phyloP scores from a whole-genome alignment of 495 filamentous ascomycete genomes.

The Staphylotrichum longicolle region DNA sequence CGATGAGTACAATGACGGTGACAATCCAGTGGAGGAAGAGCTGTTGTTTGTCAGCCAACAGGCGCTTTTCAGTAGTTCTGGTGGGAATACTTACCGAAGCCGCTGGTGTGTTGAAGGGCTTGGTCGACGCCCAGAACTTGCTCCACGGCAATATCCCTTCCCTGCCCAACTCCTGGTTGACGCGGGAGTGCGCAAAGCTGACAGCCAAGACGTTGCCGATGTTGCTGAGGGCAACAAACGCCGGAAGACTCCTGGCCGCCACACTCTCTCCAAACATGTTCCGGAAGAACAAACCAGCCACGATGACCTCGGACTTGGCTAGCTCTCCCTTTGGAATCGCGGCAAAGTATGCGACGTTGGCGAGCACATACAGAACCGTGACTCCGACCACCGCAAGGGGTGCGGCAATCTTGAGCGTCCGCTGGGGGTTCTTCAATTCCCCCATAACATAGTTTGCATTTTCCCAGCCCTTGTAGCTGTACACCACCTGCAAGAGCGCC shows the following conservation, averaged over 20 bases:
- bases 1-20: slow-evolving; percentile 48
- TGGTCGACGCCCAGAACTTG: slow-evolving; percentile 45
- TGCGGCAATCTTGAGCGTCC: slow-evolving; percentile 60
- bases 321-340: slow-evolving; percentile 49
- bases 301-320: slow-evolving; percentile 48
- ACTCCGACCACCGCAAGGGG: slow-evolving; percentile 57
- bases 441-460: slow-evolving; percentile 55
- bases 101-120: slow-evolving; percentile 40
- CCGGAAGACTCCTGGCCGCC: slow-evolving; percentile 49
- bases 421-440: slow-evolving; percentile 59
- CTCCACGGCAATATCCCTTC: slow-evolving; percentile 65
- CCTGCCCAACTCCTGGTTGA: slow-evolving; percentile 67
- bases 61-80: not conserved
- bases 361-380: slow-evolving; percentile 59
- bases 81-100: slow-evolving; percentile 37
- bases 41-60: slow-evolving; percentile 15
- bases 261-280: slow-evolving; percentile 44
- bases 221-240: slow-evolving; percentile 61
- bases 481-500: slow-evolving; percentile 49
- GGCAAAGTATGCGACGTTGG: slow-evolving; percentile 62
- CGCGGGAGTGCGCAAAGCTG: slow-evolving; percentile 54
- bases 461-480: slow-evolving; percentile 51
- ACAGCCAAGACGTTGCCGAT: slow-evolving; percentile 58
- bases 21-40: slow-evolving; percentile 54
- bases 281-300: slow-evolving; percentile 49